Evolutionary conservation across 2,329 filamentous ascomycete genomes (phyloP), one percentile per base, ranked within the genome.

Genomic region (Colletotrichum tabaci): DNA sequence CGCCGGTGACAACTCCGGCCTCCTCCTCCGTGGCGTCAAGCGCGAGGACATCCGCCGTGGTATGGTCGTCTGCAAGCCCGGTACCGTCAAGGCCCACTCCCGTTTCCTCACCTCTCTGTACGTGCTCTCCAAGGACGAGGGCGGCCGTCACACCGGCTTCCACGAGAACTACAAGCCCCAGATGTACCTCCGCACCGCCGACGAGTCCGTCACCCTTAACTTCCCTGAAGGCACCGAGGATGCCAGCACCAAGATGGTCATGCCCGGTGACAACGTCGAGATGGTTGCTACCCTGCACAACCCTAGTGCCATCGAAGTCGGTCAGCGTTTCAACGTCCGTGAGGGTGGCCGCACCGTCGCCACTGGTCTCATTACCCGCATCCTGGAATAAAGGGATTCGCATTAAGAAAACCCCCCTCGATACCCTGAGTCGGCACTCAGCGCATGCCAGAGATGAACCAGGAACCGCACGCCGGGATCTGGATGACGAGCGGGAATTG

Each of bases 261-360:
- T 98, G 95, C 96, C 96, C 63, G 96, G 96, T 83, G 96, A 99
- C 90, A 99, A 99, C 85, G 91, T 98, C 76, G 96, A 99, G 89
- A 98, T 99, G 95, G 87, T 96, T 75, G 93, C 95, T 82, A 90
- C 92, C 78, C 91, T 98, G 80, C 90, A 94, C 84, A 87, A 93
- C 84, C 94, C 96, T 74, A 90, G 97, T 79, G 96, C 96, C 72
- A 85, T 98, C 74, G 96, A 99, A 87, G 86, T 90, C 74, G 96
- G 96, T 77, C 94, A 98, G 88, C 94, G 96, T 79, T 96, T 99
- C 90, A 99, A 98, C 88, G 91, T 99, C 81, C 94, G 96, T 85
- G 96, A 99, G 88, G 96, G 96, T 87, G 95, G 96, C 79, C 91
- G 94, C 78, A 96, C 94, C 72, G 93, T 96, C 70, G 94, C 93